Conservation (phyloP, 2,329 filamentous ascomycete genomes). For the Acephala macrosclerotiorum region DNA sequence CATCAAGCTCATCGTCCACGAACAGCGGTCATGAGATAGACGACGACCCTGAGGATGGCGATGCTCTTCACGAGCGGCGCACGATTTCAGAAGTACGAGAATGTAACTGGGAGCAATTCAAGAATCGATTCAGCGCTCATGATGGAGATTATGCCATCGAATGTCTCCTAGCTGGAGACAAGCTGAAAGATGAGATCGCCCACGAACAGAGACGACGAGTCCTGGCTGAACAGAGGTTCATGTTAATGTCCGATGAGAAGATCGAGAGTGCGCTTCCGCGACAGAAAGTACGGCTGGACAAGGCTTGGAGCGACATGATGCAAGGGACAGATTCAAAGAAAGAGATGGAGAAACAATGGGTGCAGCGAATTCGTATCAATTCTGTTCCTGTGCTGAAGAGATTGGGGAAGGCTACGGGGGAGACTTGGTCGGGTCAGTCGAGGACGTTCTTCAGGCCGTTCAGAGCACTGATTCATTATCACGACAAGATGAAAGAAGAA, state of each 20-base stretch:
- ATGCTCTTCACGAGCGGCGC: neutral
- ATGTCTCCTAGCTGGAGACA: neutral
- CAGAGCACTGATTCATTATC: neutral
- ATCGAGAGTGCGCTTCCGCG: neutral
- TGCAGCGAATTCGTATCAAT: neutral
- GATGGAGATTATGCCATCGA: neutral
- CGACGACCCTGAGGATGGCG: neutral
- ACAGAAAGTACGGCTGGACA: neutral
- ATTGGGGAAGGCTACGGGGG: neutral
- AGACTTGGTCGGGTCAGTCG: neutral
- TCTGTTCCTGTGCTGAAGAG: neutral
- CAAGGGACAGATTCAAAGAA: neutral
- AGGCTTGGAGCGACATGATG: slow-evolving; percentile 1
- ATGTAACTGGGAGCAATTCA: slow-evolving; percentile 1
- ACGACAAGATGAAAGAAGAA: slow-evolving; percentile 1
- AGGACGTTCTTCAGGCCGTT: neutral
- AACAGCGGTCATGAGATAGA: neutral
- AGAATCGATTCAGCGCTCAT: neutral
- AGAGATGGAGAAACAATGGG: neutral
- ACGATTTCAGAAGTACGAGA: neutral
- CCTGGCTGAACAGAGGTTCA: neutral
- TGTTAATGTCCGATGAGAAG: neutral
- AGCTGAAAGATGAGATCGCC: neutral
- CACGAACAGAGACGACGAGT: neutral
- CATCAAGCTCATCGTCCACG: neutral